Evolutionary conservation across 192 early-diverging fungal genomes (phyloP).

Genomic region (Anaeromyces robustus): DNA sequence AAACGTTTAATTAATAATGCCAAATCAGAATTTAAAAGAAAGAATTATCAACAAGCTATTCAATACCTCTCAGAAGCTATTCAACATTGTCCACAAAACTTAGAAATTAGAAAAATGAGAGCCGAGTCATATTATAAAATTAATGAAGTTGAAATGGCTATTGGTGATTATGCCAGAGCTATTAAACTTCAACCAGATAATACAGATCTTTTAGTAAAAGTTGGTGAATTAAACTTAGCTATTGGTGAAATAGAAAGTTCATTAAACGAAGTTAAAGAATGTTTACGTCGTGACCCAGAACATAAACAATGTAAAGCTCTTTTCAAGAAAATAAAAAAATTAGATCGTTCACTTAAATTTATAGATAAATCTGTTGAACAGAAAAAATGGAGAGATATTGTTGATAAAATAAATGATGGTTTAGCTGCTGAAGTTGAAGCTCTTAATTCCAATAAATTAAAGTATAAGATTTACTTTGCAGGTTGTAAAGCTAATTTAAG

Average conservation of each 20-base stretch:
- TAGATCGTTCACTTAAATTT: conserved; percentile 52
- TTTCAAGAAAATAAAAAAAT: conserved; percentile 53
- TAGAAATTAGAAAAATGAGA: conserved; percentile 40
- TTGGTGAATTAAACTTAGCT: conserved; percentile 53
- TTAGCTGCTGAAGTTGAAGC: conserved; percentile 33
- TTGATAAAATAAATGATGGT: conserved; percentile 38
- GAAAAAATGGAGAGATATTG: conserved; percentile 36
- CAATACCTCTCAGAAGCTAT: conserved; percentile 30
- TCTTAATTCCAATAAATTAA: conserved; percentile 7
- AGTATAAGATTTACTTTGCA: conserved; percentile 10
- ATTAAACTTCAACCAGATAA: conserved; percentile 57
- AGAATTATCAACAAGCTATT: conserved; percentile 33
- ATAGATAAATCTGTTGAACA: conserved; percentile 34
- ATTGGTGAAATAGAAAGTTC: conserved; percentile 57
- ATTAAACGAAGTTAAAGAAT: conserved; percentile 59
- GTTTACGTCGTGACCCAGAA: conserved; percentile 79
- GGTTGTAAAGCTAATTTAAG: conserved; percentile 22
- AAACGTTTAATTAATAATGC: neutral
- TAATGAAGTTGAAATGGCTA: conserved; percentile 71
- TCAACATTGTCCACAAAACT: conserved; percentile 29
- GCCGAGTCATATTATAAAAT: conserved; percentile 55
- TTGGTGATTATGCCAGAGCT: conserved; percentile 57
- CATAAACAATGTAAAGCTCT: conserved; percentile 70
- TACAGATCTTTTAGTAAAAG: conserved; percentile 33
- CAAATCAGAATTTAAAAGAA: conserved; percentile 8